A percentile compares a stretch with the other conserved stretches of the same genome.
Evolutionary conservation across 352 stramenopile species (phyloP).

Genomic region (Globisporangium ultimum): DNA sequence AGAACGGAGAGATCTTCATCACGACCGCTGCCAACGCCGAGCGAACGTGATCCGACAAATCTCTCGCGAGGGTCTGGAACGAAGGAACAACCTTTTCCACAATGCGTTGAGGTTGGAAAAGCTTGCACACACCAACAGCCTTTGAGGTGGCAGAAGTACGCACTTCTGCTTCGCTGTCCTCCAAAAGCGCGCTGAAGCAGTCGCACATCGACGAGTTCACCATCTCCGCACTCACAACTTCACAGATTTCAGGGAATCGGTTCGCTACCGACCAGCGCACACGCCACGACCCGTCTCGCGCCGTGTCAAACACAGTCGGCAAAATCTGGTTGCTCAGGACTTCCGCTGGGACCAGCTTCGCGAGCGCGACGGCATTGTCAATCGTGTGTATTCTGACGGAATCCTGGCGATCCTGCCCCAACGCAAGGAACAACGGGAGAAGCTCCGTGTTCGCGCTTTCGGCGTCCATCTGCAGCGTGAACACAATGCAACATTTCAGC

Average conservation of each 20-base stretch:
- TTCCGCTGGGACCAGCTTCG: constrained; percentile 73
- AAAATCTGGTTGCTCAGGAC: constrained; percentile 82
- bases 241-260: constrained; percentile 93
- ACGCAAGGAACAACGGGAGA: constrained; percentile 75
- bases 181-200: constrained; percentile 92
- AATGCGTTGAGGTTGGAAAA: constrained; percentile 63
- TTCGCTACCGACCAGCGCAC: constrained; percentile 97
- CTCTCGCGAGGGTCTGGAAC: constrained; percentile 93
- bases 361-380: constrained; percentile 95
- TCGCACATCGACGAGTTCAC: constrained; percentile 74
- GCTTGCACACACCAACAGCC: constrained; percentile 43
- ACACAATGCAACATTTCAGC: neutral
- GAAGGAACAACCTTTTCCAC: constrained; percentile 77
- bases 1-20: constrained; percentile 93
- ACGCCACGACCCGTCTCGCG: constrained; percentile 96
- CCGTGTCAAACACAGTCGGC: constrained; percentile 89
- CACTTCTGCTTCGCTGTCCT: constrained; percentile 97
- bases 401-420: constrained; percentile 93
- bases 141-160: constrained; percentile 94
- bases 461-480: constrained; percentile 45
- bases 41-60: constrained; percentile 96
- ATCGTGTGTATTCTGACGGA: constrained; percentile 97
- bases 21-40: constrained; percentile 93
- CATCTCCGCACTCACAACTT: constrained; percentile 74
- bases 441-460: constrained; percentile 66